phyloP scores from a whole-genome alignment of 2,329 filamentous ascomycete genomes.

The Madurella mycetomatis region DNA sequence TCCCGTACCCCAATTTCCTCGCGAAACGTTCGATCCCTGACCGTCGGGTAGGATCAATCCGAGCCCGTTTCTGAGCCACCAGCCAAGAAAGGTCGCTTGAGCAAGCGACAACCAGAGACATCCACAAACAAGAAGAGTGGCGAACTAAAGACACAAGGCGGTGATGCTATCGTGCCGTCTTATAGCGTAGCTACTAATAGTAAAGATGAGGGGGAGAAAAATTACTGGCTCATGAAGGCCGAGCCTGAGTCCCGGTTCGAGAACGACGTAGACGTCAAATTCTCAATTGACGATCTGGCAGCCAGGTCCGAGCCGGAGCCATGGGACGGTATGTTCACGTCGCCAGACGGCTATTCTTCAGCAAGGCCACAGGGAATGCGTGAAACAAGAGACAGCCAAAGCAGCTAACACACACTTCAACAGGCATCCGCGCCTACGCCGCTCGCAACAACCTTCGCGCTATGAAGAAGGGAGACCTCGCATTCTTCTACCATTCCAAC shows the following conservation, averaged over 20 bases:
- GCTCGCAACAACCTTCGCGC: conserved; percentile 85
- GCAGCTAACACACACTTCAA: neutral
- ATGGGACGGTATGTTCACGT: conserved; percentile 67
- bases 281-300: conserved; percentile 87
- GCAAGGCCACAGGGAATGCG: neutral
- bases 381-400: neutral
- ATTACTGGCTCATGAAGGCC: conserved; percentile 79
- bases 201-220: conserved; percentile 6
- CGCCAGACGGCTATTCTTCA: neutral
- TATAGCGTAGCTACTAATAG: neutral
- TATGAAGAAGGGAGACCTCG: conserved; percentile 88
- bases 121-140: neutral
- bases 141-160: neutral
- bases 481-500: conserved; percentile 97
- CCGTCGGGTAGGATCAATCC: neutral
- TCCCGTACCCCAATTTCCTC: neutral
- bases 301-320: conserved; percentile 71
- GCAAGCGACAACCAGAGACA: neutral
- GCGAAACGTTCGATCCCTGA: neutral
- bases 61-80: conserved; percentile 2
- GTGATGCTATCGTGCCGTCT: neutral
- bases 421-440: conserved; percentile 49
- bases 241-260: conserved; percentile 84
- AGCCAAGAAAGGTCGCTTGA: conserved; percentile 7
- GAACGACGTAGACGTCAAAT: conserved; percentile 82